Conservation (phyloP, 2,329 filamentous ascomycete genomes). For the Talaromyces sp. region DNA sequence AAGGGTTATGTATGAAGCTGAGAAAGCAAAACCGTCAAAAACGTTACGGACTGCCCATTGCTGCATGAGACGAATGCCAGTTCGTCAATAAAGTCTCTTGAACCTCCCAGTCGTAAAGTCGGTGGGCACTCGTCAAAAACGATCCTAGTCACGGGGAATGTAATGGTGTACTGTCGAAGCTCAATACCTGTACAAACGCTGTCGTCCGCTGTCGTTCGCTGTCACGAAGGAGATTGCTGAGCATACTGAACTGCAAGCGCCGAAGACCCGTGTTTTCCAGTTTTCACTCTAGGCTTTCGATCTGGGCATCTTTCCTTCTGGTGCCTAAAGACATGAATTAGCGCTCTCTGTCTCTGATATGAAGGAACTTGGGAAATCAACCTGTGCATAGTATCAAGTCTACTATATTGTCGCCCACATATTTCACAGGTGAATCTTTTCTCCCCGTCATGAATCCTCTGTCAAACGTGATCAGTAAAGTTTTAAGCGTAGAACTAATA, state of each 20-base stretch:
- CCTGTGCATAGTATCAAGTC: constrained; percentile 17
- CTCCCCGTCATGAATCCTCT: constrained; percentile 17
- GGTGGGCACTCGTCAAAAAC: background rate
- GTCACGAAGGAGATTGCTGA: background rate
- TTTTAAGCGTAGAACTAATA: constrained; percentile 38
- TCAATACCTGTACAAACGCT: background rate
- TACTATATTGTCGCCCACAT: constrained; percentile 16
- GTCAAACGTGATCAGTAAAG: constrained; percentile 2
- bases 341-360: background rate
- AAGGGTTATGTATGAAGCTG: background rate
- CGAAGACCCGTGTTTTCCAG: background rate
- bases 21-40: background rate
- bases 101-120: background rate
- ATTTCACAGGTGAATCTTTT: constrained; percentile 12
- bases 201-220: background rate
- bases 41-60: background rate
- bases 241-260: background rate
- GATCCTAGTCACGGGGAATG: background rate
- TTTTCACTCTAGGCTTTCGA: background rate
- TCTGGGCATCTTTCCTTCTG: constrained; percentile 8
- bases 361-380: background rate
- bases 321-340: constrained; percentile 13
- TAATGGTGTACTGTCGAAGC: background rate
- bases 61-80: constrained; percentile 3
- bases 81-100: background rate